Conservation (phyloP, 1,284 basidiomycete species). For the Naganishia cerealis region DNA sequence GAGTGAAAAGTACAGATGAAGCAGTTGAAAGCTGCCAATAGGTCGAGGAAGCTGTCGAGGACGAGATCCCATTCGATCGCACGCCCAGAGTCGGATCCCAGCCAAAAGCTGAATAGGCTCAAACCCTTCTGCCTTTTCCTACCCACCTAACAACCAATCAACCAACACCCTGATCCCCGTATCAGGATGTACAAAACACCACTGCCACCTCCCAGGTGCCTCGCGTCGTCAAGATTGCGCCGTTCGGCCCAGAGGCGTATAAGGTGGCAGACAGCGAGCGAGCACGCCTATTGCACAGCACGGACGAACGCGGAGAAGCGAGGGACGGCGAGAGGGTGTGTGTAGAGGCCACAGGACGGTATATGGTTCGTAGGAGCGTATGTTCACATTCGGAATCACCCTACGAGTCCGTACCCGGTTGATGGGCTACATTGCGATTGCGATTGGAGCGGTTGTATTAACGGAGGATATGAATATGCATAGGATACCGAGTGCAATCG, state of each 20-base stretch:
- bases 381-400: not conserved
- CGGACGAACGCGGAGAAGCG: not conserved
- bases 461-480: not conserved
- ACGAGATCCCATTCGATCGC: too few species aligned
- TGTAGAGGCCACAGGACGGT: not conserved
- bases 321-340: not conserved
- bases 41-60: not conserved
- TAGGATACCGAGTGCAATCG: not conserved
- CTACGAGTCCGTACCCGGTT: not conserved
- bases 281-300: not conserved
- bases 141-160: not conserved
- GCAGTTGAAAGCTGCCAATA: not conserved
- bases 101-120: not conserved
- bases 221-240: slow-evolving; percentile 4
- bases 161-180: not conserved
- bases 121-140: not conserved
- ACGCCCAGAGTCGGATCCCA: not conserved
- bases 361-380: slow-evolving; percentile 1
- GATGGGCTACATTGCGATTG: not conserved
- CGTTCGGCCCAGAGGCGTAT: slow-evolving; percentile 8
- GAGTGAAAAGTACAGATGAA: too few species aligned
- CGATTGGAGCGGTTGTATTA: not conserved
- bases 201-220: slow-evolving; percentile 16
- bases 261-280: slow-evolving; percentile 12
- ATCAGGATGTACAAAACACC: not conserved